Conservation (phyloP, 176 grass and related monocot genomes). For the Paspalum vaginatum region DNA sequence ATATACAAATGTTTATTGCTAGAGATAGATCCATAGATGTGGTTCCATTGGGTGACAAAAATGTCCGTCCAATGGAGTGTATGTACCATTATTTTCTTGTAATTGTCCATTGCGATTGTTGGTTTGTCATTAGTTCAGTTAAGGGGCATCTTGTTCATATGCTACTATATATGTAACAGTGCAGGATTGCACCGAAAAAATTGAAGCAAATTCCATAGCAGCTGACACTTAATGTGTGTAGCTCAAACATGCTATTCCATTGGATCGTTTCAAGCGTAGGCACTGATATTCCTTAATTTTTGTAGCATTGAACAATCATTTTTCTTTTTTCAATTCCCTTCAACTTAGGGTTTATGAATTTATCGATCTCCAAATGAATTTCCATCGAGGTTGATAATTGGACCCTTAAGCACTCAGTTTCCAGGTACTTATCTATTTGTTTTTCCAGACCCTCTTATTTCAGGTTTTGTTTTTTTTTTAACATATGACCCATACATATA, state of each 20-base stretch:
- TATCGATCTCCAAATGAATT: not conserved
- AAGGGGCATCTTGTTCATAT: not conserved
- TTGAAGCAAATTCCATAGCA: not conserved
- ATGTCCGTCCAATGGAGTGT: slow-evolving; percentile 8
- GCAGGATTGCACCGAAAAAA: not conserved
- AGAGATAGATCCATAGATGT: slow-evolving; percentile 45
- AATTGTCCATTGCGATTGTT: slow-evolving; percentile 37
- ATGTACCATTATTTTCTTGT: slow-evolving; percentile 35
- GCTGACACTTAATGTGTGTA: not conserved
- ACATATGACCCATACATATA: not conserved
- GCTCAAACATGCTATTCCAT: not conserved
- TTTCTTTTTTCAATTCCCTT: not conserved
- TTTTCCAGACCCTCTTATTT: not conserved
- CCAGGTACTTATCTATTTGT: not conserved
- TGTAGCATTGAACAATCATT: not conserved
- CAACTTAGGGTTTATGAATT: not conserved
- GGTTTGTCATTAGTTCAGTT: slow-evolving; percentile 28
- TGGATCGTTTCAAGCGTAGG: not conserved
- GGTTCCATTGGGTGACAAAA: slow-evolving; percentile 37
- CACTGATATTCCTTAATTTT: not conserved
- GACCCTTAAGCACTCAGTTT: not conserved
- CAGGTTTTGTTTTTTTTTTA: not conserved
- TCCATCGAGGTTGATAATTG: not conserved
- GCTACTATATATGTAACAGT: not conserved
- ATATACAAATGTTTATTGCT: slow-evolving; percentile 15